phyloP scores from a whole-genome alignment of 2,329 filamentous ascomycete species.

The Sclerotinia glacialis region DNA sequence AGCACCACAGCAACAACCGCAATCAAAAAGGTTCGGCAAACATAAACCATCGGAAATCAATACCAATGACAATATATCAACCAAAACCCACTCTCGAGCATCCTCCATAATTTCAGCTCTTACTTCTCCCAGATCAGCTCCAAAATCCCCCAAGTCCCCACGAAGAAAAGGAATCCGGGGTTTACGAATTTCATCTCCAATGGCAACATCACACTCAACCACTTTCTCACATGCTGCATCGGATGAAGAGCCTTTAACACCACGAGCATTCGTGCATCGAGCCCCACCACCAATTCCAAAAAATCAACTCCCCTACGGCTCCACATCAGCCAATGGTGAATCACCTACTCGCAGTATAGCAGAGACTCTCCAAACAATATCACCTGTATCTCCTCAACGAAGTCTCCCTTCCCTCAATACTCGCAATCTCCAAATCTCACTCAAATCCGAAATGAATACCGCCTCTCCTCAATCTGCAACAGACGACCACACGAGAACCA shows the following conservation, averaged over 20 bases:
- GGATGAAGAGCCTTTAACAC: constrained; percentile 57
- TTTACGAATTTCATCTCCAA: constrained; percentile 61
- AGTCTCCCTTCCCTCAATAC: constrained; percentile 13
- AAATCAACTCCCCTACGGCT: constrained; percentile 43
- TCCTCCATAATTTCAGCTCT: constrained; percentile 61
- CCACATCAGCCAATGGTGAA: constrained; percentile 23
- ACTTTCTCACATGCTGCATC: constrained; percentile 55
- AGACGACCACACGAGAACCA: not conserved
- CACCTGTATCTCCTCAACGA: constrained; percentile 16
- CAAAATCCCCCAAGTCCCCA: constrained; percentile 40
- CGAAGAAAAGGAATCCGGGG: constrained; percentile 44
- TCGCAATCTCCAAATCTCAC: constrained; percentile 23
- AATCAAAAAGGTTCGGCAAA: constrained; percentile 49
- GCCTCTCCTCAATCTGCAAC: constrained; percentile 28
- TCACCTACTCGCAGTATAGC: constrained; percentile 36
- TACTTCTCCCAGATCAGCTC: constrained; percentile 44
- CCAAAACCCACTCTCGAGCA: constrained; percentile 51
- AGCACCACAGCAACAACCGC: constrained; percentile 33
- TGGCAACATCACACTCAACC: constrained; percentile 61
- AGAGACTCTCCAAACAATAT: constrained; percentile 31
- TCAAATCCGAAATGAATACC: constrained; percentile 31
- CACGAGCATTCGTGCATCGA: constrained; percentile 56
- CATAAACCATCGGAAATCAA: constrained; percentile 44
- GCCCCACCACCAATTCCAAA: constrained; percentile 56
- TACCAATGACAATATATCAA: constrained; percentile 43